Evolutionary conservation across 202 grass and related monocot species (phyloP), one percentile per base, ranked within the genome.

Genomic region (Brachypodium distachyon): DNA sequence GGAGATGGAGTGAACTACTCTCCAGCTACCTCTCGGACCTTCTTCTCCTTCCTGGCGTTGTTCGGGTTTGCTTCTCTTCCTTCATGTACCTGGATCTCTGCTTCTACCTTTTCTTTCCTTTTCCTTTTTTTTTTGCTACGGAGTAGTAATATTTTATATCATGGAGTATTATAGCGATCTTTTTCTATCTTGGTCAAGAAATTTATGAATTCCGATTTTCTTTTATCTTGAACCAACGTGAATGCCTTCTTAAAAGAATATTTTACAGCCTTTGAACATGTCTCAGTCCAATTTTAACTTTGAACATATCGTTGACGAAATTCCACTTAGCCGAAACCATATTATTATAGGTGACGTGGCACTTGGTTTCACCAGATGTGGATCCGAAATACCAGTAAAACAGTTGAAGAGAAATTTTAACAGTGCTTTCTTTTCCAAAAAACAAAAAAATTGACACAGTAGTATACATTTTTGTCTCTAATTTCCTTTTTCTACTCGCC

Each of bases 1-100:
- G 32, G 73, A 50, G n/a, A n/a, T n/a, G n/a, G n/a, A 73, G 79
- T 43, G 73, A 82, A 73, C 73, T 78, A 77, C 78, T 72, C 25
- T 42, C 34, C 62, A 38, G 32, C 72, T 44, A 52, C 18, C 29
- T 72, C 56, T 28, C 28, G 31, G 55, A 25, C 33, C 67, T 23
- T 43, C 73, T 61, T 49, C 64, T 73, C 0, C 57, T 31, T 19
- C 43, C 39, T 38, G 67, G 56, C 28, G 82, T 1, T 74, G 23
- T 60, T 85, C 25, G 5, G 50, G 52, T 68, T 67, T 39, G 61
- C 38, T 79, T 79, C 68, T 79, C 68, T 61, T 58, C 41, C 7
- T 84, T 39, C 58, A 34, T 48, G 69, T 75, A 61, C 31, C 33
- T 43, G 48, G 32, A 53, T 75, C 46, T 66, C 44, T 52, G 42